These are phyloP conservation scores for Ascomycota sp. DNA, from an alignment of 2,329 filamentous ascomycete genomes.

Conservation along the genomic window DNA sequence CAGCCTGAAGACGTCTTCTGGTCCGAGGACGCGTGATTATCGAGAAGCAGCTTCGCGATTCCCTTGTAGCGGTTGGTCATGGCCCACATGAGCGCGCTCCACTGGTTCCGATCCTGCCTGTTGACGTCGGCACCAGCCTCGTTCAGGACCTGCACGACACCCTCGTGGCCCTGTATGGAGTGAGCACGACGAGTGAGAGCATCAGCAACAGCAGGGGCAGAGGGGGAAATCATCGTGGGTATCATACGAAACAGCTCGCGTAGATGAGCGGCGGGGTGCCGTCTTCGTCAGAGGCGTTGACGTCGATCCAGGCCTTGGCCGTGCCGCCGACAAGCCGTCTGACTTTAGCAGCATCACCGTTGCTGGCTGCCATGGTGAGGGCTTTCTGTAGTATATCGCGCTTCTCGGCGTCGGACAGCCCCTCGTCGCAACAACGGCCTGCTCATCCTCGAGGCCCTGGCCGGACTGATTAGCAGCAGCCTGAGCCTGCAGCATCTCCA, in stretches of 20 bases:
- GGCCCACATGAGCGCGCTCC: constrained; percentile 98
- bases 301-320: constrained; percentile 56
- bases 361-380: constrained; percentile 88
- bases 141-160: constrained; percentile 67
- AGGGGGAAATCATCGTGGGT: background rate
- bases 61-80: constrained; percentile 97
- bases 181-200: constrained; percentile 1
- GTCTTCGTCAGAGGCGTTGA: constrained; percentile 80
- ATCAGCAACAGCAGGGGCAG: constrained; percentile 2
- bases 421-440: constrained; percentile 56
- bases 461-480: constrained; percentile 64
- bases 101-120: constrained; percentile 85
- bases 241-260: constrained; percentile 60
- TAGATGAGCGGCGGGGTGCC: constrained; percentile 94
- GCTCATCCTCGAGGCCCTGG: constrained; percentile 55
- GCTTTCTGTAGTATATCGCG: constrained; percentile 64
- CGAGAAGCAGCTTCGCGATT: constrained; percentile 80
- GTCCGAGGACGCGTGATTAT: constrained; percentile 87
- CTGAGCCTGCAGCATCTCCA: constrained; percentile 91
- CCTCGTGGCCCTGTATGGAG: constrained; percentile 54
- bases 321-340: constrained; percentile 54
- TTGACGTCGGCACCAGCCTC: constrained; percentile 77
- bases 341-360: constrained; percentile 74
- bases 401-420: constrained; percentile 58
- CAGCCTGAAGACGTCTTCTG: constrained; percentile 86